phyloP scores from a whole-genome alignment of 306 rosid species.

The Lablab purpureus region DNA sequence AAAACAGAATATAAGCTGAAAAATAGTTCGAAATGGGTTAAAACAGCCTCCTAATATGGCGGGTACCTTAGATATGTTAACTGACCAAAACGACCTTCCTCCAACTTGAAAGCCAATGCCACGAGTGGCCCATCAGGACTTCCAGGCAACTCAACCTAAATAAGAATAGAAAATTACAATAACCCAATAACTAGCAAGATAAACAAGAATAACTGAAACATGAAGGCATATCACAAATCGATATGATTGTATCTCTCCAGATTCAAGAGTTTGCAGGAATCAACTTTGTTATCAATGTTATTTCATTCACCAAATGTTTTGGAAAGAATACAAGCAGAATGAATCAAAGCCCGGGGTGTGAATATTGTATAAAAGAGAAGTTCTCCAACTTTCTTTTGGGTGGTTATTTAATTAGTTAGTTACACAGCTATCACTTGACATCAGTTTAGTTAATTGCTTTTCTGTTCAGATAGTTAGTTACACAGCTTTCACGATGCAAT shows the following conservation, averaged over 20 bases:
- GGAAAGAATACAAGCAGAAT: background rate
- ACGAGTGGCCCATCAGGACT: conserved; percentile 96
- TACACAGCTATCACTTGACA: too few species aligned
- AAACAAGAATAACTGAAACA: conserved; percentile 6
- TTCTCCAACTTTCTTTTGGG: too few species aligned
- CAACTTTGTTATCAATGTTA: conserved; percentile 19
- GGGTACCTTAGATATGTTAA: conserved; percentile 90
- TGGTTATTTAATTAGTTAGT: too few species aligned
- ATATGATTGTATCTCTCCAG: conserved; percentile 14
- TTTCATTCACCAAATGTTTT: conserved; percentile 8
- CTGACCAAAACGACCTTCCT: conserved; percentile 95
- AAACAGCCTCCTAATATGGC: conserved; percentile 23
- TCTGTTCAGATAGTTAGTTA: too few species aligned
- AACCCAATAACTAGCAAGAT: conserved; percentile 24
- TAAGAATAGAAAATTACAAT: conserved; percentile 37
- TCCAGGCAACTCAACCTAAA: conserved; percentile 76
- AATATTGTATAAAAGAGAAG: too few species aligned
- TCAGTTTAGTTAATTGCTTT: too few species aligned
- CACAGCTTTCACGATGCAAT: too few species aligned
- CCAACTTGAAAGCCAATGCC: conserved; percentile 97
- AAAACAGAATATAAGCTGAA: conserved; percentile 22
- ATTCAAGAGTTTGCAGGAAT: conserved; percentile 12
- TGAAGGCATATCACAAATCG: conserved; percentile 20
- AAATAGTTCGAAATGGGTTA: conserved; percentile 17
- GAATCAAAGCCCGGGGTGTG: background rate